Evolutionary conservation across 345 rosid species (phyloP), one percentile per base, ranked within the genome.

Genomic region (Brassica rapa): DNA sequence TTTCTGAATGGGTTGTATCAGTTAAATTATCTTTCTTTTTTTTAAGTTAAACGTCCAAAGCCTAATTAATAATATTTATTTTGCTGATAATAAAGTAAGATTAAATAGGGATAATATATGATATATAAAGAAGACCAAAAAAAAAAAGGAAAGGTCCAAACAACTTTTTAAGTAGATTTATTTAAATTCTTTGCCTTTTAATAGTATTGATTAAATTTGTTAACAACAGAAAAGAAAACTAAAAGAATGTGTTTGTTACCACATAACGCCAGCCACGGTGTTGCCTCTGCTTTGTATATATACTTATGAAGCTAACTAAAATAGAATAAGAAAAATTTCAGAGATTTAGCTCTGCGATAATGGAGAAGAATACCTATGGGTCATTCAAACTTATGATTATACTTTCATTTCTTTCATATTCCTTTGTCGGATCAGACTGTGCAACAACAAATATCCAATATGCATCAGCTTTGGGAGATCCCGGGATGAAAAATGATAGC

Each of bases 401-500:
- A 68, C 46, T 79, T 67, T 73, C 33, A 32, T 79, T 70, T 51
- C 78, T 79, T 68, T 73, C 60, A 16, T 62, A 51, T 68, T 73
- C 70, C 6, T 51, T 61, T 73, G 74, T 68, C 61, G 8, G 55
- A 35, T 73, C 78, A 73, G 70, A 72, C 30, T 59, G 10, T 25
- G 49, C 25, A 16, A 4, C 39, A 46, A 72, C 33, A 61, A 10
- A 53, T 35, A 21, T 49, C 16, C 19, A 68, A 11, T 61, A 61
- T 35, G 64, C 63, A 33, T 79, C 79, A 49, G 82, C 77, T 74
- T 53, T 73, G 75, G 79, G 79, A 80, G 82, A 74, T 74, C 79
- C 79, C 2, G 75, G 61, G 66, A 84, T 87, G 91, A 83, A 70
- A 76, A 89, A 84, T 12, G 88, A 86, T 78, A 75, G 79, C 62